Base-by-base conservation (phyloP, 345 rosid species). In the Excoecaria agallocha region DNA sequence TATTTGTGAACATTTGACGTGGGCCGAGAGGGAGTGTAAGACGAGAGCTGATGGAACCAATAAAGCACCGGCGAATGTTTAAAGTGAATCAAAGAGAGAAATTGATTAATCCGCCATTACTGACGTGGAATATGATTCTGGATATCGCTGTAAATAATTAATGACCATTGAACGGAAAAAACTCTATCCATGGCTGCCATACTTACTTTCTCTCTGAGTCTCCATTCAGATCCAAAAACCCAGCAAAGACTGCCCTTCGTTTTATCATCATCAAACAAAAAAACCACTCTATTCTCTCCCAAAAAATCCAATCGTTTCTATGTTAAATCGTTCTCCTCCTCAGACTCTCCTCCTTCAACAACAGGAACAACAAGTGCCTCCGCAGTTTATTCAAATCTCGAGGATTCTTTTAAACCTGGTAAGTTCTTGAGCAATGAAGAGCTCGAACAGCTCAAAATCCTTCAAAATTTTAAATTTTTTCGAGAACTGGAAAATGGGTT, bases 401-500 rank as follows among this genome's bases (percentile, higher is more conserved):
- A 90, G 64, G 97, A 88, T 43, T 81, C 92, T 30, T 87, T 82
- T 68, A 80, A 82, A 58, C 78, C 87, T 4, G 86, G 90, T 54
- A 83, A 78, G 61, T 90, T 94, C 76, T 65, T 91, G 37, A 86
- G 86, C 80, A 84, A 89, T 73, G 92, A 88, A 6, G 97, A 92
- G 89, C 84, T 86, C 19, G 87, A 88, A 73, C 89, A 85, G 84
- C 87, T 92, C 55, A 80, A 84, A 77, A 62, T 69, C 55, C 93
- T 94, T 3, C 89, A 92, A 80, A 79, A 87, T 11, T 94, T 92
- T 62, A 83, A 78, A 30, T 91, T 86, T 79, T 74, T 71, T 59
- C 83, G 80, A 41, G 84, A 91, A 69, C 77, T 94, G 11, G 67
- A 75, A 79, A 84, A 83, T 45, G 97, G 98, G 79, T 79, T 84